Evolutionary conservation across 2,329 filamentous ascomycete genomes (phyloP).

Genomic region (Fusarium clavum): DNA sequence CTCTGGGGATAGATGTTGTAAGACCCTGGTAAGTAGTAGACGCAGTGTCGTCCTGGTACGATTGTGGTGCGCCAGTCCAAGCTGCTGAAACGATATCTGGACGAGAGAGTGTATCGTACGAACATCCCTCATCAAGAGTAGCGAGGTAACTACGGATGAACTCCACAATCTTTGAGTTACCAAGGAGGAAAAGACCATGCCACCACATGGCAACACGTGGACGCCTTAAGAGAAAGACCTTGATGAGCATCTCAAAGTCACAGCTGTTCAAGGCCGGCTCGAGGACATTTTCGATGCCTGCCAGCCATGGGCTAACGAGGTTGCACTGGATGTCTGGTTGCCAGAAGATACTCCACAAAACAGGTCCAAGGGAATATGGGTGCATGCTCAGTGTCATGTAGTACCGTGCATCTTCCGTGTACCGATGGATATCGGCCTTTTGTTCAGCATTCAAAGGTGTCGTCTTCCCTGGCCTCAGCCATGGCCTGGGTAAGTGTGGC

Average conservation of each 20-base stretch:
- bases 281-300: conserved; percentile 40
- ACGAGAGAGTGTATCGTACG: conserved; percentile 41
- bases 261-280: conserved; percentile 33
- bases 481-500: conserved; percentile 39
- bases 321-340: conserved; percentile 48
- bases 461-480: conserved; percentile 16
- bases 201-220: conserved; percentile 47
- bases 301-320: conserved; percentile 48
- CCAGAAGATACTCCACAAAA: conserved; percentile 50
- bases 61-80: conserved; percentile 44
- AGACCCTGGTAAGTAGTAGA: conserved; percentile 28
- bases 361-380: conserved; percentile 41
- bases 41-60: conserved; percentile 38
- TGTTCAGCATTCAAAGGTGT: conserved; percentile 17
- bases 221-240: conserved; percentile 43
- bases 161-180: conserved; percentile 35
- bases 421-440: conserved; percentile 31
- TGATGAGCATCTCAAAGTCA: conserved; percentile 43
- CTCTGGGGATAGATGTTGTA: conserved; percentile 33
- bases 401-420: conserved; percentile 41
- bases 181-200: conserved; percentile 47
- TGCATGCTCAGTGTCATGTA: conserved; percentile 51
- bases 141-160: conserved; percentile 43
- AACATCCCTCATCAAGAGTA: conserved; percentile 45
- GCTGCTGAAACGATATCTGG: conserved; percentile 45